Evolutionary conservation across 805 yeast species (phyloP).

Genomic region (Metschnikowia bowlesiae): DNA sequence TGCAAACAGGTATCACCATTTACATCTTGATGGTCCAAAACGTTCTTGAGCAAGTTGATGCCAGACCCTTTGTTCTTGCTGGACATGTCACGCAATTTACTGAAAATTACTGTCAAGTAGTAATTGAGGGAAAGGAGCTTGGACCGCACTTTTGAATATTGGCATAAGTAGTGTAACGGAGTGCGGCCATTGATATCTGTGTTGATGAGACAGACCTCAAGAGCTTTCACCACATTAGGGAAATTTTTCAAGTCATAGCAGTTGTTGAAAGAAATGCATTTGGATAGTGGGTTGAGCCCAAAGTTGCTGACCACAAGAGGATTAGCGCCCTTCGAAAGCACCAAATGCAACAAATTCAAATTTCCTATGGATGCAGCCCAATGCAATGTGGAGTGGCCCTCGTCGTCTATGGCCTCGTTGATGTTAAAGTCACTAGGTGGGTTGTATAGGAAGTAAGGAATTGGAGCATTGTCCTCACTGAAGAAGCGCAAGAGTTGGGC

Average conservation of each 20-base stretch:
- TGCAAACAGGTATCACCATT: constrained; percentile 86
- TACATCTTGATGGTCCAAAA: constrained; percentile 71
- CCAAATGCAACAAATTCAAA: constrained; percentile 66
- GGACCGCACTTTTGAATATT: constrained; percentile 58
- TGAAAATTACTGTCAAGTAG: constrained; percentile 71
- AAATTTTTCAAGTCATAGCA: constrained; percentile 78
- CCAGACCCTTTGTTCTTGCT: constrained; percentile 27
- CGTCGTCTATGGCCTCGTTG: constrained; percentile 81
- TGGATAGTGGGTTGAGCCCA: constrained; percentile 85
- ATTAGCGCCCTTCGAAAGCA: constrained; percentile 73
- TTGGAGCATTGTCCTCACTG: constrained; percentile 39
- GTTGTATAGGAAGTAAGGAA: constrained; percentile 62
- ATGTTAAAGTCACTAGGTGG: constrained; percentile 66
- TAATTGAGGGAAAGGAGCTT: constrained; percentile 77
- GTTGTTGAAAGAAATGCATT: constrained; percentile 83
- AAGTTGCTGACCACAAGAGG: constrained; percentile 46
- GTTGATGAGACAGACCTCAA: constrained; percentile 73
- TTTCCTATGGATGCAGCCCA: constrained; percentile 98
- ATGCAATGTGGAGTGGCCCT: constrained; percentile 91
- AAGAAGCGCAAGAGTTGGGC: constrained; percentile 39
- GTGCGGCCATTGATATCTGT: constrained; percentile 72
- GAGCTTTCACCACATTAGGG: constrained; percentile 68
- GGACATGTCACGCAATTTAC: constrained; percentile 55
- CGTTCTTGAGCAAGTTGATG: constrained; percentile 55
- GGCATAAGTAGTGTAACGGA: constrained; percentile 80